Evolutionary conservation across 345 rosid genomes (phyloP).

Genomic region (Leavenworthia alabamica): DNA sequence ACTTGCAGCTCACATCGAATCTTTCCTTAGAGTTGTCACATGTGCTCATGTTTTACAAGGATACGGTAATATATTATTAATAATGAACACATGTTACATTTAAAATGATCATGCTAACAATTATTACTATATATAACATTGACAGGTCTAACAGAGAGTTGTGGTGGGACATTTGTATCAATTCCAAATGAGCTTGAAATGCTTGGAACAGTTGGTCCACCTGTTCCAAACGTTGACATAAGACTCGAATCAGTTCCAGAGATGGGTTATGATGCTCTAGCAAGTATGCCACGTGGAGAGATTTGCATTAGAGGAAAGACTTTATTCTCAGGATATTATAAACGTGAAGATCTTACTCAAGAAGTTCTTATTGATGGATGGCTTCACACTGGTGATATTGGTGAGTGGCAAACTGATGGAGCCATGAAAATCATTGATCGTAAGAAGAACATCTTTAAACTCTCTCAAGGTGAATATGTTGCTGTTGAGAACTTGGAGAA

Average conservation of each 20-base stretch:
- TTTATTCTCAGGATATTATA: conserved; percentile 80
- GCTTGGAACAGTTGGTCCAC: conserved; percentile 97
- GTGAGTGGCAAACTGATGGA: conserved; percentile 97
- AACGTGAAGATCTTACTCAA: conserved; percentile 79
- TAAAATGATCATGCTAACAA: not conserved
- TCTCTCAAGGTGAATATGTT: conserved; percentile 97
- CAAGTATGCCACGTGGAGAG: conserved; percentile 77
- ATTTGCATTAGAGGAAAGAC: conserved; percentile 71
- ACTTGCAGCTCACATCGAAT: conserved; percentile 75
- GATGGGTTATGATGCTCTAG: conserved; percentile 91
- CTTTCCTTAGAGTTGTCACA: conserved; percentile 86
- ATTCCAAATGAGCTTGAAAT: conserved; percentile 68
- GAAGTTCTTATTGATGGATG: conserved; percentile 88
- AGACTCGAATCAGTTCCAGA: conserved; percentile 92
- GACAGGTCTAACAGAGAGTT: conserved; percentile 94
- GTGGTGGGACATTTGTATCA: conserved; percentile 88
- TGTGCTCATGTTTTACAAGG: conserved; percentile 97
- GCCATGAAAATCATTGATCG: conserved; percentile 91
- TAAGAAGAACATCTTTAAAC: conserved; percentile 91
- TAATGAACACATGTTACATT: not conserved
- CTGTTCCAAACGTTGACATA: conserved; percentile 89
- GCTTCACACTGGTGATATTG: conserved; percentile 99
- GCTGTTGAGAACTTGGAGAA: conserved; percentile 97
- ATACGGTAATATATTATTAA: no score
- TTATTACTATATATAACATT: no score